Conservation (phyloP, 169 alveolate species). For the Plasmodium chabaudi region DNA sequence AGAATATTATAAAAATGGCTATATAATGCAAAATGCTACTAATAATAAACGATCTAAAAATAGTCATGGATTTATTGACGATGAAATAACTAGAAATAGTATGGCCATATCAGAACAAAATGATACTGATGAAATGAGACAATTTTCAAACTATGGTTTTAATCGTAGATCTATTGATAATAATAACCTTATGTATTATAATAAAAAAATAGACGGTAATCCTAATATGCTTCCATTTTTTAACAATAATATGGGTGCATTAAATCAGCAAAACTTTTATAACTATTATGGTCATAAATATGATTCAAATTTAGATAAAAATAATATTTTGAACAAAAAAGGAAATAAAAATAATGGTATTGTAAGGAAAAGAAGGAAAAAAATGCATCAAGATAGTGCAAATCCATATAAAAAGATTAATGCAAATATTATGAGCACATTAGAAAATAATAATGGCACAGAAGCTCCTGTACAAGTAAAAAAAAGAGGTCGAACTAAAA, state of each 20-base stretch:
- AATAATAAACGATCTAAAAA: background rate
- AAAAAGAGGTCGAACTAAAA: conserved; percentile 24
- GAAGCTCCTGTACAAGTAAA: conserved; percentile 17
- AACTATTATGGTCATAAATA: conserved; percentile 13
- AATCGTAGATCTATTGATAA: conserved; percentile 30
- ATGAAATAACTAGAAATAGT: conserved; percentile 53
- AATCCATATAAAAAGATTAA: background rate
- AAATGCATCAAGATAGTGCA: conserved; percentile 11
- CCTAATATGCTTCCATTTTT: background rate
- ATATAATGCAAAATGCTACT: background rate
- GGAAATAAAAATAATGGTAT: conserved; percentile 8
- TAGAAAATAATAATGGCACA: background rate
- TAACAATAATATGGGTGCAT: background rate
- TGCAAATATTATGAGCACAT: background rate
- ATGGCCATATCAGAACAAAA: conserved; percentile 33
- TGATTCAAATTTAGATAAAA: conserved; percentile 3
- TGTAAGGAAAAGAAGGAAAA: conserved; percentile 36
- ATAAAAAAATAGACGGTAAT: conserved; percentile 1
- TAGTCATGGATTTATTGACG: conserved; percentile 33
- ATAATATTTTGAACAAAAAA: background rate
- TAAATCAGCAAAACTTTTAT: background rate
- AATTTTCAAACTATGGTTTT: conserved; percentile 49
- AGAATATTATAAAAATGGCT: conserved; percentile 7
- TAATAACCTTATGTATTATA: conserved; percentile 21
- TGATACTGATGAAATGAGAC: conserved; percentile 57